Base-by-base conservation (phyloP, 495 filamentous ascomycete genomes). In the Trichodelitschia bisporula region DNA sequence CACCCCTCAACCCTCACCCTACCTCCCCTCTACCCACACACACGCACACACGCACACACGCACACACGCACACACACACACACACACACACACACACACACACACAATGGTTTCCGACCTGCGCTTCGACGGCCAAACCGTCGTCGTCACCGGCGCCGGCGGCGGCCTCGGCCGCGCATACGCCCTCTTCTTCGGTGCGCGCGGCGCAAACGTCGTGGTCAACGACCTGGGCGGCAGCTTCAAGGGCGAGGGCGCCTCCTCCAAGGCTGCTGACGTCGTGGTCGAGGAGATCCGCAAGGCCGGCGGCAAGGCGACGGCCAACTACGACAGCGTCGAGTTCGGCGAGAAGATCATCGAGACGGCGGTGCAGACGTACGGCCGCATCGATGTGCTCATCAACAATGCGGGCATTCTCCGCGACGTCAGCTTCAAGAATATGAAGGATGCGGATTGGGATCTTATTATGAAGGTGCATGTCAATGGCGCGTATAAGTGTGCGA, bases 341-440 rank as follows among this genome's bases (percentile, higher is more conserved):
- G 86, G 86, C 39, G 89, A 95, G 23, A 69, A 59, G 46, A 95
- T 97, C 51, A 91, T 97, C 58, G 75, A 92, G 35, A 93, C 86
- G 14, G 89, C 86, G 40, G 80, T 95, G 45, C 67, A 84, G 58
- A 64, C 60, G 38, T 97, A 82, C 44, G 89, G 86, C 40, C 74
- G 83, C 39, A 67, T 97, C 48, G 86, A 97, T 55, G 59, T 97
- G 28, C 70, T 97, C 39, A 67, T 95, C 52, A 97, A 97, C 65
- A 97, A 95, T 48, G 86, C 86, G 35, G 86, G 86, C 47, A 97
- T 97, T 45, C 64, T 97, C 33, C 75, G 86, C 35, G 86, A 97
- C 60, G 48, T 97, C 45, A 80, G 73, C 60, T 95, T 97, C 58
- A 91, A 90, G 69, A 97, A 97, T 55, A 92, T 95, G 79, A 82